phyloP scores from a whole-genome alignment of 495 filamentous ascomycete species.

The Bryoglossum gracile region DNA sequence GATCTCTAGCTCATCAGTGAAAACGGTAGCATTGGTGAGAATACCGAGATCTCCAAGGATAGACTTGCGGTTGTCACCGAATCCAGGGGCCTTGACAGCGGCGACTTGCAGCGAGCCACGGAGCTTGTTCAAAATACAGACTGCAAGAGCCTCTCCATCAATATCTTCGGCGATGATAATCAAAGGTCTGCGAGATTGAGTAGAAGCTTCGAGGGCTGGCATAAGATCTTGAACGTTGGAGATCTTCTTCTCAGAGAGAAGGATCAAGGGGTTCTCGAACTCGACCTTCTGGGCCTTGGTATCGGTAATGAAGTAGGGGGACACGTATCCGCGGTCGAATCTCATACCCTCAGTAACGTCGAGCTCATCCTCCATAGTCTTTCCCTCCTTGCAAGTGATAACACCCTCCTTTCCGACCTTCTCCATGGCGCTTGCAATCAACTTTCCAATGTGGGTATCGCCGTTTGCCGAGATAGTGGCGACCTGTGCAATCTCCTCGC shows the following conservation, averaged over 20 bases:
- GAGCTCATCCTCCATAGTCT: slow-evolving; percentile 95
- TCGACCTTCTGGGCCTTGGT: slow-evolving; percentile 97
- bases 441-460: slow-evolving; percentile 87
- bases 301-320: slow-evolving; percentile 99
- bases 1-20: slow-evolving; percentile 95
- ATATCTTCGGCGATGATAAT: slow-evolving; percentile 99
- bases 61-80: slow-evolving; percentile 99
- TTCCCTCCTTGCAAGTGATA: slow-evolving; percentile 98
- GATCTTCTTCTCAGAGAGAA: slow-evolving; percentile 99
- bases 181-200: slow-evolving; percentile 87
- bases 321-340: slow-evolving; percentile 97
- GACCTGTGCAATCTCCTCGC: slow-evolving; percentile 94
- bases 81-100: slow-evolving; percentile 97
- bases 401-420: slow-evolving; percentile 99
- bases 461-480: slow-evolving; percentile 98
- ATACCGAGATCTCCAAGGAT: slow-evolving; percentile 94
- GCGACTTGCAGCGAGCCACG: slow-evolving; percentile 98
- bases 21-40: slow-evolving; percentile 94
- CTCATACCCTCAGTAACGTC: slow-evolving; percentile 99
- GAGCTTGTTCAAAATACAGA: slow-evolving; percentile 99
- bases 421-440: slow-evolving; percentile 98
- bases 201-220: slow-evolving; percentile 92
- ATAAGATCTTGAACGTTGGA: slow-evolving; percentile 97
- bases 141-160: slow-evolving; percentile 94
- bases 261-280: slow-evolving; percentile 98